Evolutionary conservation across 768 basidiomycete species (phyloP).

Genomic region (Boletellus emodensis): DNA sequence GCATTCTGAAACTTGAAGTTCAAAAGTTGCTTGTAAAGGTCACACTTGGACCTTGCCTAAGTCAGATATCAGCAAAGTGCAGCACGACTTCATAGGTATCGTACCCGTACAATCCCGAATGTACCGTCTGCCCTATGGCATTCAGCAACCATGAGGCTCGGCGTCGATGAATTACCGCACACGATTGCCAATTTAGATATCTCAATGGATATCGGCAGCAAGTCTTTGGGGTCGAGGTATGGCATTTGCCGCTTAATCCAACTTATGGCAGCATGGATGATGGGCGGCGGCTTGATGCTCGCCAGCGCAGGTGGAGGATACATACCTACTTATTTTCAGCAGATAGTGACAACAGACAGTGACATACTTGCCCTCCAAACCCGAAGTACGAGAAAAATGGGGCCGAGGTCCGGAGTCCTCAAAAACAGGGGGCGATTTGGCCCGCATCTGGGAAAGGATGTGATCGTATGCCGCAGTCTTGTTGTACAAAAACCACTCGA

Average conservation of each 20-base stretch:
- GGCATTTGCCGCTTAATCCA: constrained; percentile 65
- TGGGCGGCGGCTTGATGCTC: constrained; percentile 25
- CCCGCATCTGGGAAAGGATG: constrained; percentile 74
- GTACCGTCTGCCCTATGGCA: constrained; percentile 77
- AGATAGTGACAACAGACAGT: background rate
- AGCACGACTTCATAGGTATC: constrained; percentile 20
- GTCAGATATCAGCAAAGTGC: constrained; percentile 5
- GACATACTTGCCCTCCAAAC: constrained; percentile 34
- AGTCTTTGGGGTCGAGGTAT: constrained; percentile 70
- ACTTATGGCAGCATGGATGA: constrained; percentile 39
- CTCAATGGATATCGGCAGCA: constrained; percentile 82
- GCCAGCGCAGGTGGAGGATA: constrained; percentile 27
- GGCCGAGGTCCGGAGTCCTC: constrained; percentile 34
- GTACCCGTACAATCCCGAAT: constrained; percentile 72
- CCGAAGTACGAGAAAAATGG: constrained; percentile 37
- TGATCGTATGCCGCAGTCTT: constrained; percentile 84
- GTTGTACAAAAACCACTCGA: constrained; percentile 94
- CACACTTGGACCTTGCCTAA: constrained; percentile 76
- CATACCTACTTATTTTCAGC: constrained; percentile 13
- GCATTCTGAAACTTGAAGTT: constrained; percentile 67
- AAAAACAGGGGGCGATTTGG: constrained; percentile 16
- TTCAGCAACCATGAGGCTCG: constrained; percentile 75
- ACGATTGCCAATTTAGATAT: constrained; percentile 78
- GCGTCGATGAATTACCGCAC: constrained; percentile 83
- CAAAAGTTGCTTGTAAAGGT: constrained; percentile 78